Evolutionary conservation across 106 monocot species (phyloP), one percentile per base, ranked within the genome.

Genomic region (Hemerocallis citrina): DNA sequence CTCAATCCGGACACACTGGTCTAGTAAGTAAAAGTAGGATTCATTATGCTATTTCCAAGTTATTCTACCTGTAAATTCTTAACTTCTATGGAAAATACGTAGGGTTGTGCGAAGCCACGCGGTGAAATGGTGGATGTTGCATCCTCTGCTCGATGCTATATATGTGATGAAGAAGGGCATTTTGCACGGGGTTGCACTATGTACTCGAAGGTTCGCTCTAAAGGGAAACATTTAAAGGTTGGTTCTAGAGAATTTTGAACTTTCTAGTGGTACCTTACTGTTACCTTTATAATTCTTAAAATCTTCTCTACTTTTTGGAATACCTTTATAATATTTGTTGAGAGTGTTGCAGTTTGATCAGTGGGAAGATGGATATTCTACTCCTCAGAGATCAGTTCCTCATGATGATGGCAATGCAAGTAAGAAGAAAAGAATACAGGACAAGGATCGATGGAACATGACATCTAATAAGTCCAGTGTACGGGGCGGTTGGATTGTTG

Each of bases 91-190:
- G 15, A 46, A 19, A 50, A 61, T 70, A 39, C 7, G 15, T 45
- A 96, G 96, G 96, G 91, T 55, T 96, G 96, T 72, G 86, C 87
- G 39, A 87, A 84, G 58, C 66, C 43, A 17, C 73, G 68, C 46
- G 71, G 82, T 49, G 81, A 79, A 34, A 13, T 59, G 21, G 27
- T 16, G 23, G 20, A 20, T 47, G 52, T 27, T 28, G 16, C 54
- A 24, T 16, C 81, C 30, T 62, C 86, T n/a, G 67, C 75, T 20
- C 19, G 81, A 40, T 96, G 96, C 64, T 91, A 77, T 57, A 81
- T 61, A 62, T 96, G 96, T 68, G 91, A 87, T n/a, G 74, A 77
- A 69, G 91, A 91, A 77, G 96, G 96, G 11, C 96, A 96, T 77
- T 88, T 96, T 75, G 96, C 96, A 28, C 68, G 96, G 16, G 87